Base-by-base conservation (phyloP, 176 grass and related monocot genomes). In the Ensete ventricosum region DNA sequence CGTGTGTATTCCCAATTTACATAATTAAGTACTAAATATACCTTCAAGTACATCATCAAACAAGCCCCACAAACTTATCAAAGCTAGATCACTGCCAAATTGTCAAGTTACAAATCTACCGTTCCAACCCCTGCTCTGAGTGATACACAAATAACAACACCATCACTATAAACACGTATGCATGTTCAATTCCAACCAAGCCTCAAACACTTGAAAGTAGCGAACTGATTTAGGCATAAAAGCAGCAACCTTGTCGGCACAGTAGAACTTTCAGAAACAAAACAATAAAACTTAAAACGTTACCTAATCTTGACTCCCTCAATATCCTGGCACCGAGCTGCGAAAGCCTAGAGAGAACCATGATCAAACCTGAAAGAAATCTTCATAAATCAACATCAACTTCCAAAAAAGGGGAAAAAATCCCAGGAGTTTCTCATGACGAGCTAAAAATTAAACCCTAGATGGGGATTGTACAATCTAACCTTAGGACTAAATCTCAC, bases 261-360 rank as follows among this genome's bases (percentile, higher is more conserved):
- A 29, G 26, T 29, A 27, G 8, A 67, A 17, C 24, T 29, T 10
- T 29, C 9, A 22, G 13, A 22, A 43, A 14, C 34, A 3, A 67
- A 67, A 67, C 11, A 67, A 67, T 5, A 43, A 43, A 16, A 5
- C 25, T 43, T 12, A 67, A 60, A 17, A 43, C 10, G 25, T 65
- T 67, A 67, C 64, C 64, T 29, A 67, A 8, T 67, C 64, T 67
- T 14, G 64, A 34, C 25, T 43, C 64, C 64, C 34, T 67, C 13
- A 67, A 43, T 14, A 67, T 23, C 24, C 64, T 67, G 24, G 34
- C 64, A 67, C 64, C 64, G 3, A 67, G 26, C 24, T 16, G 64
- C 24, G 64, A 26, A 11, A 67, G 64, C 64, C 64, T 27, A 34
- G 64, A 67, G 24, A 67, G 10, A 14, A 67, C 64, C 64, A 67